Evolutionary conservation across 768 basidiomycete genomes (phyloP).

Genomic region (Pulveroboletus frians): DNA sequence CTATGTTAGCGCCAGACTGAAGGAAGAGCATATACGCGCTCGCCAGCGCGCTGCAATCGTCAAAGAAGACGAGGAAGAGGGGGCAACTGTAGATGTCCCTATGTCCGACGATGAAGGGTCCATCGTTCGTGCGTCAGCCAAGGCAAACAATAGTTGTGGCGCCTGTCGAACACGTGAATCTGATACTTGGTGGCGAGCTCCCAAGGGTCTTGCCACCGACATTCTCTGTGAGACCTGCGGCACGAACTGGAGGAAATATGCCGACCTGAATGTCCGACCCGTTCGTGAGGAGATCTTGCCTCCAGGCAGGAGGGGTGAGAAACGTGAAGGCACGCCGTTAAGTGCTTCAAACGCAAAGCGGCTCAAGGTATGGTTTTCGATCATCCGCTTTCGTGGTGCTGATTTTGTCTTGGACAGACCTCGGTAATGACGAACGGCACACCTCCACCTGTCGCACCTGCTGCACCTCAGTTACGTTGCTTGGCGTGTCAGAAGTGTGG

Average conservation of each 20-base stretch:
- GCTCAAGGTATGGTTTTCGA: slow-evolving; percentile 43
- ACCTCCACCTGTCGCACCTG: slow-evolving; percentile 54
- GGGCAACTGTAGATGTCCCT: slow-evolving; percentile 28
- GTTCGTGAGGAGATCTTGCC: slow-evolving; percentile 60
- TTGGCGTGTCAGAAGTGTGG: slow-evolving; percentile 71
- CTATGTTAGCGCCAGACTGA: slow-evolving; percentile 50
- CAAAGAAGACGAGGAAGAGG: slow-evolving; percentile 23
- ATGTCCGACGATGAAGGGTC: slow-evolving; percentile 72
- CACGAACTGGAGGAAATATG: slow-evolving; percentile 89
- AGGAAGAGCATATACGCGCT: slow-evolving; percentile 60
- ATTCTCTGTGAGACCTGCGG: slow-evolving; percentile 86
- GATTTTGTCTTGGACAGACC: slow-evolving; percentile 13
- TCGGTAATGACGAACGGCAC: slow-evolving; percentile 45
- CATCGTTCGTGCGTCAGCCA: slow-evolving; percentile 53
- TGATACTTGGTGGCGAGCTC: slow-evolving; percentile 86
- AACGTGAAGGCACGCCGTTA: slow-evolving; percentile 58
- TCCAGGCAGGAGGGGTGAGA: slow-evolving; percentile 40
- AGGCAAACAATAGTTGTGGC: slow-evolving; percentile 60
- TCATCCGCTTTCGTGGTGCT: neutral
- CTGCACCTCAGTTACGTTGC: slow-evolving; percentile 64
- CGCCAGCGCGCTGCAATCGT: slow-evolving; percentile 33
- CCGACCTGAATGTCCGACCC: slow-evolving; percentile 75
- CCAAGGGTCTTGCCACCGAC: slow-evolving; percentile 71
- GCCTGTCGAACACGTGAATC: slow-evolving; percentile 83
- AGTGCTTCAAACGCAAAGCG: slow-evolving; percentile 55